These are phyloP conservation scores for Lecanicillium sp. DNA, from an alignment of 2,329 filamentous ascomycete genomes.

Conservation along the genomic window DNA sequence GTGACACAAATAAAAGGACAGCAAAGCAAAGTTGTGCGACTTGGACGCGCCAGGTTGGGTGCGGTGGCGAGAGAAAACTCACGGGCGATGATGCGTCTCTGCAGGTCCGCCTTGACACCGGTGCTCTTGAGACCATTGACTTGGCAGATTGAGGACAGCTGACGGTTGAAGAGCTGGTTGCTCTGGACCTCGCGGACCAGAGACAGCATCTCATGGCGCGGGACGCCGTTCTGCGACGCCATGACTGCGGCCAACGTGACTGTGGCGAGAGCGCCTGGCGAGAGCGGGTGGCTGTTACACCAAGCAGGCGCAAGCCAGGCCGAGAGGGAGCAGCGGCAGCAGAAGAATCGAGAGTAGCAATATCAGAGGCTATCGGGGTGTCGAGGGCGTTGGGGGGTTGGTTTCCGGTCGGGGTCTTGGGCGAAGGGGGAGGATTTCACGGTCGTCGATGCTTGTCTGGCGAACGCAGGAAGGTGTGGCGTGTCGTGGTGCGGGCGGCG, in stretches of 20 bases:
- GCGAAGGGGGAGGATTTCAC: background rate
- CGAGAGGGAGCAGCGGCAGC: background rate
- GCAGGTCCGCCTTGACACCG: constrained; percentile 79
- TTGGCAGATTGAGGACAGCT: constrained; percentile 71
- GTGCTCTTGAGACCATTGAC: constrained; percentile 69
- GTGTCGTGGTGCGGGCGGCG: no score
- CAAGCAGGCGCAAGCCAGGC: constrained; percentile 4
- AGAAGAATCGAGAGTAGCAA: background rate
- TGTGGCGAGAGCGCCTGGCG: constrained; percentile 3
- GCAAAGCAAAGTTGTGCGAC: no score
- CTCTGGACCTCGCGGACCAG: constrained; percentile 40
- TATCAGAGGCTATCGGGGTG: background rate
- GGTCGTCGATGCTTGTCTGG: background rate
- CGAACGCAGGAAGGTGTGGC: no score
- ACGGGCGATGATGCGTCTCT: constrained; percentile 73
- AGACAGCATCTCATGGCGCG: constrained; percentile 37
- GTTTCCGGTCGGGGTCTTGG: no score
- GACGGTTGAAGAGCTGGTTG: constrained; percentile 46
- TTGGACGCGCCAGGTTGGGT: no score
- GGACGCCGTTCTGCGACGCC: constrained; percentile 24
- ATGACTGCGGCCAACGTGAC: constrained; percentile 18
- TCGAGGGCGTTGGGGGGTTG: background rate
- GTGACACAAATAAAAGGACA: background rate
- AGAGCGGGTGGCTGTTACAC: background rate
- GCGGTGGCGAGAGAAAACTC: constrained; percentile 36